Conservation (phyloP, 2,329 filamentous ascomycete genomes). For the Pseudogymnoascus sp. region DNA sequence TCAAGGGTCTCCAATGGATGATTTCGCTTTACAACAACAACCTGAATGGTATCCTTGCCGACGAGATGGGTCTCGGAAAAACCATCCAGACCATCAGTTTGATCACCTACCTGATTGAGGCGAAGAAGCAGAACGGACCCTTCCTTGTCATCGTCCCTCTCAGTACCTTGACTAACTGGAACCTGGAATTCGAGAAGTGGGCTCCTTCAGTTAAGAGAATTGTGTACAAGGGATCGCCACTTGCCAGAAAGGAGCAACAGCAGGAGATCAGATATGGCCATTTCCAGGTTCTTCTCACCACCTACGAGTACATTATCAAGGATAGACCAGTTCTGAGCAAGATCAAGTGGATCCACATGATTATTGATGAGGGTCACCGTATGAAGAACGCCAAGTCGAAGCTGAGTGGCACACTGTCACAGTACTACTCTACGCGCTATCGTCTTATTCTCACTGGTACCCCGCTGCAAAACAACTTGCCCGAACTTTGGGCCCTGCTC, state of each 20-base stretch:
- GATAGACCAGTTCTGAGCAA: slow-evolving; percentile 91
- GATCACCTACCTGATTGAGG: slow-evolving; percentile 94
- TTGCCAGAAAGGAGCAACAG: slow-evolving; percentile 80
- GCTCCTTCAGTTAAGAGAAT: slow-evolving; percentile 79
- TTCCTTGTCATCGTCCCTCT: slow-evolving; percentile 96
- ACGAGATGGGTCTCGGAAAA: slow-evolving; percentile 99
- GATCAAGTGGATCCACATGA: slow-evolving; percentile 99
- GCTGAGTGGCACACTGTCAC: slow-evolving; percentile 86
- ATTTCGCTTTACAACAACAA: slow-evolving; percentile 99
- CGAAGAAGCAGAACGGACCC: slow-evolving; percentile 84
- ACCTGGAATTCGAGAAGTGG: slow-evolving; percentile 98
- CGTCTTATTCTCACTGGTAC: slow-evolving; percentile 96
- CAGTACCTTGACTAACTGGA: slow-evolving; percentile 98
- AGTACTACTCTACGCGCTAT: slow-evolving; percentile 92
- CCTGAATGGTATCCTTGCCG: slow-evolving; percentile 94
- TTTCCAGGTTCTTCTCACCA: slow-evolving; percentile 95
- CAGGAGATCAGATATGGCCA: slow-evolving; percentile 89
- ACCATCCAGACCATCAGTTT: slow-evolving; percentile 98
- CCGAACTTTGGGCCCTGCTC: slow-evolving; percentile 94
- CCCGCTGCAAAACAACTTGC: slow-evolving; percentile 91
- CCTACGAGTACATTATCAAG: slow-evolving; percentile 99
- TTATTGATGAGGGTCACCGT: slow-evolving; percentile 97
- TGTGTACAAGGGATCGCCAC: slow-evolving; percentile 95
- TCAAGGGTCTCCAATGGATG: slow-evolving; percentile 99
- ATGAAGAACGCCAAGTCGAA: slow-evolving; percentile 99